These are phyloP conservation scores for Apiotrichum gracile DNA, from an alignment of 1,284 basidiomycete genomes.

Conservation along the genomic window DNA sequence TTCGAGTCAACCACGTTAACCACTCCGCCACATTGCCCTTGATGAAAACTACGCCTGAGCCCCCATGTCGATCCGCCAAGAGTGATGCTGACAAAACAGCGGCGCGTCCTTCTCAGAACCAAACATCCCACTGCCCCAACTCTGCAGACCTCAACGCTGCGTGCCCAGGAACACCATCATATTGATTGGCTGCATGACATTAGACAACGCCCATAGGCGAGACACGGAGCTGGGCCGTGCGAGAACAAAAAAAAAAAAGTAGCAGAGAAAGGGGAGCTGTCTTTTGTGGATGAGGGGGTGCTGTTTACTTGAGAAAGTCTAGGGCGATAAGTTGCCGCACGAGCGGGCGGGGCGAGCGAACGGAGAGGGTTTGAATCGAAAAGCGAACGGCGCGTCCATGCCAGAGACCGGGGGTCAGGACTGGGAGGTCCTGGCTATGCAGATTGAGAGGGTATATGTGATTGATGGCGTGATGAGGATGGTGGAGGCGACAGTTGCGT, in stretches of 20 bases:
- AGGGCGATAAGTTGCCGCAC: too few species aligned
- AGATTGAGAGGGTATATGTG: conserved; percentile 2
- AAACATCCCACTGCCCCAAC: too few species aligned
- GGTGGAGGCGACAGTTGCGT: background rate
- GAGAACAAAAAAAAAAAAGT: too few species aligned
- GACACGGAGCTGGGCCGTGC: too few species aligned
- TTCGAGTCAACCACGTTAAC: conserved; percentile 1
- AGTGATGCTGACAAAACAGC: too few species aligned
- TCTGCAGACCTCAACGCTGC: too few species aligned
- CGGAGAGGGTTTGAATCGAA: background rate
- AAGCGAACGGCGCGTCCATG: background rate
- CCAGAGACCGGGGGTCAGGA: background rate
- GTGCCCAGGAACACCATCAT: background rate
- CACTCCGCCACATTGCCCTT: background rate
- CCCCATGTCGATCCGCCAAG: too few species aligned
- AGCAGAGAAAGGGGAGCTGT: too few species aligned
- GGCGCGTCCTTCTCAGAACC: too few species aligned
- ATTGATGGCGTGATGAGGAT: background rate
- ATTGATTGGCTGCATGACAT: conserved; percentile 1
- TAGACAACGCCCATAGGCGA: conserved; percentile 1
- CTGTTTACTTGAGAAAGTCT: too few species aligned
- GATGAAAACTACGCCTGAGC: background rate
- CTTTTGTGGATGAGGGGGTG: too few species aligned
- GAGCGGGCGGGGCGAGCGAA: too few species aligned
- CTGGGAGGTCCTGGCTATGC: background rate